These are phyloP conservation scores for Hura crepitans DNA, from an alignment of 441 rosid species.

Conservation along the genomic window DNA sequence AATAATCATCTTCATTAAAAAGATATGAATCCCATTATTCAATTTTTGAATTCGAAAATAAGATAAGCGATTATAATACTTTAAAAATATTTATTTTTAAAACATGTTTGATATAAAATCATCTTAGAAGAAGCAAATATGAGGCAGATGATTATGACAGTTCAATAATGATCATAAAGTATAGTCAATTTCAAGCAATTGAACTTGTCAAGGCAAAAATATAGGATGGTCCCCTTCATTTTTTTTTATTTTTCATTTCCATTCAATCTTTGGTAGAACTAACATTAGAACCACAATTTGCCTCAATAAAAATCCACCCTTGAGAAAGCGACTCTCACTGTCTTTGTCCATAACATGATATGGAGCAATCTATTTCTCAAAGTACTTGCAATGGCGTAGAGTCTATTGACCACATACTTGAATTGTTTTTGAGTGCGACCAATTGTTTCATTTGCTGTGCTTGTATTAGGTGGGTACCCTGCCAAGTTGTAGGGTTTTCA, in stretches of 20 bases:
- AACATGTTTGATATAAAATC: too few species aligned
- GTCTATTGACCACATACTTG: neutral
- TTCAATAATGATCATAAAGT: conserved; percentile 16
- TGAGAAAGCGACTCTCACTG: neutral
- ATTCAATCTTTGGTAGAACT: neutral
- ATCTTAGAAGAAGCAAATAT: neutral
- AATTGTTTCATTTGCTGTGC: conserved; percentile 1
- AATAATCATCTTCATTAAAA: too few species aligned
- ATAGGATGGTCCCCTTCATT: neutral
- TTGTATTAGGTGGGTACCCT: neutral
- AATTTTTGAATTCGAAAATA: too few species aligned
- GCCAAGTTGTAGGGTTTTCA: neutral
- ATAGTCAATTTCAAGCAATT: conserved; percentile 18
- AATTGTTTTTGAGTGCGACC: neutral
- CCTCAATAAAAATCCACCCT: neutral
- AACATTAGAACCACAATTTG: neutral
- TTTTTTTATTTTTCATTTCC: too few species aligned
- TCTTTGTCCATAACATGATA: conserved; percentile 7
- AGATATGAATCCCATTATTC: too few species aligned
- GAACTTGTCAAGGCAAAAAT: neutral
- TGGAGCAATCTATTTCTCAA: neutral
- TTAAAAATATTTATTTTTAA: too few species aligned
- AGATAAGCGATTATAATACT: too few species aligned
- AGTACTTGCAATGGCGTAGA: neutral
- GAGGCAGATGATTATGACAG: conserved; percentile 26